Evolutionary conservation across 2,329 filamentous ascomycete species (phyloP), one percentile per base, ranked within the genome.

Genomic region (Boeremia lycopersici): DNA sequence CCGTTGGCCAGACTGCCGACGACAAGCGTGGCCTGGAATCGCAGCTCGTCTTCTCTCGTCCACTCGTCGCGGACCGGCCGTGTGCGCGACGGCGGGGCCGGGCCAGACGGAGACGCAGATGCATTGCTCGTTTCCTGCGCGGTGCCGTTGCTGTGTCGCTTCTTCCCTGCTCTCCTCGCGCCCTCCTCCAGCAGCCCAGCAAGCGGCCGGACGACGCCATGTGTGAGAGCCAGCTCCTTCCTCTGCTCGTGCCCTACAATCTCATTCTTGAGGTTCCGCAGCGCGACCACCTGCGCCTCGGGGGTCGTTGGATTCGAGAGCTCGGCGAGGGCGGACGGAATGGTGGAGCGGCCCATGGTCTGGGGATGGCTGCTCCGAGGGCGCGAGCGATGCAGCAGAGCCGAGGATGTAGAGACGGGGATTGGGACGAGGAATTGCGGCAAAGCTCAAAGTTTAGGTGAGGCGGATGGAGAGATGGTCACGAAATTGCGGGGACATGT

Each of bases 241-340:
- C 88, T 88, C 74, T 93, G 87, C 30, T 89, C 83, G 74, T 98
- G 91, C 23, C 95, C 95, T 56, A 96, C 86, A 42, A 96, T 84
- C 60, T 95, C 89, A 74, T 96, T 95, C 79, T 96, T 98, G 28
- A 99, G 79, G 36, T 82, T 80, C 61, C 87, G 86, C 39, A 97
- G 81, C 44, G 87, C 84, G 25, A 81, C 78, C 35, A 79, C 69
- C 57, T 79, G 78, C n/a, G 74, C 70, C 44, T 74, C 68, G 31
- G 69, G 65, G 10, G 68, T 67, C 30, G 64, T 70, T n/a, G 75
- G 73, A 38, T 69, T 72, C 31, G 68, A 68, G 25, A 77, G 72
- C 66, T 77, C 75, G 30, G 62, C 57, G 57, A 77, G 68, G 48
- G 72, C 72, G 13, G 71, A 61, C 13, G 71, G 72, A 9, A 75